Conservation (phyloP, 495 filamentous ascomycete species). For the Margaritispora aquatica region DNA sequence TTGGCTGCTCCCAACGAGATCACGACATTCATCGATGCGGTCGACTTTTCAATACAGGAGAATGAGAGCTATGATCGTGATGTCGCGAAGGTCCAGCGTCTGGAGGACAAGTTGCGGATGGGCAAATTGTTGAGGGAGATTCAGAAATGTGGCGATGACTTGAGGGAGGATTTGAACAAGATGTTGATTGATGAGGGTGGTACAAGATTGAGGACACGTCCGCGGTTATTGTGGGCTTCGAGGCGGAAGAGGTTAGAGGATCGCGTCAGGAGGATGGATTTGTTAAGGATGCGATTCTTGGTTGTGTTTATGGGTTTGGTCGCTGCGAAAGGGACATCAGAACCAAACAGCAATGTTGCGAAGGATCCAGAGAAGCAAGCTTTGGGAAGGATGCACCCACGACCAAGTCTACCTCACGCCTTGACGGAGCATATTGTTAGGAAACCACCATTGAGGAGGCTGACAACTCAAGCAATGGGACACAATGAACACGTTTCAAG, state of each 20-base stretch:
- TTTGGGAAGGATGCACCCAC: slow-evolving; percentile 8
- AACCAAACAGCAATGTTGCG: slow-evolving; percentile 22
- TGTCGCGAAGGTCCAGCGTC: slow-evolving; percentile 38
- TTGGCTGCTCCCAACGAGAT: slow-evolving; percentile 42
- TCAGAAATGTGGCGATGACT: slow-evolving; percentile 47
- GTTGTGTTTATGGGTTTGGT: slow-evolving; percentile 49
- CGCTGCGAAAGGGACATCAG: slow-evolving; percentile 32
- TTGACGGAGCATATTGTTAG: slow-evolving; percentile 34
- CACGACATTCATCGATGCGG: slow-evolving; percentile 40
- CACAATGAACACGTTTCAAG: slow-evolving; percentile 33
- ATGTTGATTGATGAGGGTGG: slow-evolving; percentile 38
- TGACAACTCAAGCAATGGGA: slow-evolving; percentile 39
- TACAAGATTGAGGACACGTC: slow-evolving; percentile 36
- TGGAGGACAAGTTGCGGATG: slow-evolving; percentile 48
- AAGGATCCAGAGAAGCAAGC: slow-evolving; percentile 29
- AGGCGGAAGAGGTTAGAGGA: slow-evolving; percentile 39
- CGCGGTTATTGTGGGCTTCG: slow-evolving; percentile 42
- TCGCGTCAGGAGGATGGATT: slow-evolving; percentile 51
- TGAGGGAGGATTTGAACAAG: slow-evolving; percentile 40
- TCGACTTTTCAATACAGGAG: slow-evolving; percentile 42
- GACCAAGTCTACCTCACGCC: slow-evolving; percentile 18
- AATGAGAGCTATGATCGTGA: slow-evolving; percentile 50
- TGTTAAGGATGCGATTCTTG: slow-evolving; percentile 51
- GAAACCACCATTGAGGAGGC: slow-evolving; percentile 34
- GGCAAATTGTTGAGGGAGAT: slow-evolving; percentile 44